Percentiles rank a stretch among this genome's conserved stretches.
These are phyloP conservation scores for Clavariopsis aquatica DNA, from an alignment of 495 filamentous ascomycete genomes.

Conservation along the genomic window DNA sequence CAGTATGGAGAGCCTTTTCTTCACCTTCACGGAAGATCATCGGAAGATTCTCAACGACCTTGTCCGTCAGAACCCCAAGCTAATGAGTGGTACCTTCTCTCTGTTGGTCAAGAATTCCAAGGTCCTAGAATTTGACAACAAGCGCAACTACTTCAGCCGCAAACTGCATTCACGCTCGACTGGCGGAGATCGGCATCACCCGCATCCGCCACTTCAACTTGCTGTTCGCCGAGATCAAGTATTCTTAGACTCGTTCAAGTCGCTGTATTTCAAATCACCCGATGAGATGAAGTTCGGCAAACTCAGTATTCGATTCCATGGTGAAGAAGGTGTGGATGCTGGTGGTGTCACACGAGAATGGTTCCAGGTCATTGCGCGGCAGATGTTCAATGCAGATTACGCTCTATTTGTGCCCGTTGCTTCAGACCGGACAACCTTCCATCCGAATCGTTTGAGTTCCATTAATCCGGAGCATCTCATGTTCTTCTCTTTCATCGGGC, in stretches of 20 bases:
- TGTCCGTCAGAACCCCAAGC: conserved; percentile 90
- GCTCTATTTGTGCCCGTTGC: conserved; percentile 94
- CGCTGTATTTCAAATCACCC: conserved; percentile 88
- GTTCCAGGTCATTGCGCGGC: conserved; percentile 96
- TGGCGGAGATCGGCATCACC: conserved; percentile 56
- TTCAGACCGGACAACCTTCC: conserved; percentile 98
- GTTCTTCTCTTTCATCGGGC: conserved; percentile 99
- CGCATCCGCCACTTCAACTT: conserved; percentile 80
- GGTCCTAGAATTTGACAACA: conserved; percentile 98
- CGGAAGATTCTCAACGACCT: conserved; percentile 98
- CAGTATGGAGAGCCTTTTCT: conserved; percentile 88
- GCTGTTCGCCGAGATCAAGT: conserved; percentile 90
- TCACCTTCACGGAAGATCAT: conserved; percentile 97
- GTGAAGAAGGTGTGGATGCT: conserved; percentile 96
- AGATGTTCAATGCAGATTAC: conserved; percentile 99
- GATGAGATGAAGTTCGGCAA: conserved; percentile 99
- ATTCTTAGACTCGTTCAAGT: conserved; percentile 97
- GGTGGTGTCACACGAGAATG: conserved; percentile 98
- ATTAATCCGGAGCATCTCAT: conserved; percentile 94
- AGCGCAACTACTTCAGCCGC: conserved; percentile 97
- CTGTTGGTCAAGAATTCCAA: conserved; percentile 97
- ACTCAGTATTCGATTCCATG: conserved; percentile 94
- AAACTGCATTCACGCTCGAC: conserved; percentile 76
- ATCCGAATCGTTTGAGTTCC: conserved; percentile 88
- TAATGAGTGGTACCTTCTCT: conserved; percentile 98